Conservation (phyloP, 2,329 filamentous ascomycete species). For the Colletotrichum sublineola region DNA sequence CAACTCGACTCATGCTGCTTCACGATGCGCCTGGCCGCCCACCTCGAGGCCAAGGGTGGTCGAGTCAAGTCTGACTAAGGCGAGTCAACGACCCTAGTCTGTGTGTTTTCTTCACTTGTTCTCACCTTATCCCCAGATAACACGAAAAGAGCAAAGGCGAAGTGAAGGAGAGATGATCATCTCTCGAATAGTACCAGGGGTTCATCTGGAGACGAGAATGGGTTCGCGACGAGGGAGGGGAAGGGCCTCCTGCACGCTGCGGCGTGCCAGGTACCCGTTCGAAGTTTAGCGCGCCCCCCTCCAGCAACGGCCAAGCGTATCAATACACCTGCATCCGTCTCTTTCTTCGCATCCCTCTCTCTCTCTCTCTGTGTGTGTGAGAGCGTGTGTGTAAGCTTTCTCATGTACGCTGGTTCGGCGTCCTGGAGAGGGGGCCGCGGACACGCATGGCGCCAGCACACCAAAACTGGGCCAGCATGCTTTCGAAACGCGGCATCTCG, state of each 20-base stretch:
- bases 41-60: not conserved
- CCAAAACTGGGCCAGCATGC: slow-evolving; percentile 25
- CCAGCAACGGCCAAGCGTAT: slow-evolving; percentile 7
- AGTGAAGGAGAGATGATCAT: not conserved
- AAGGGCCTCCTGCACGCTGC: not conserved
- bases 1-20: slow-evolving; percentile 25
- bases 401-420: not conserved
- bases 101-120: not conserved
- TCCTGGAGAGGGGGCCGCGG: not conserved
- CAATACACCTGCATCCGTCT: not conserved
- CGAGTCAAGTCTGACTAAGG: not conserved
- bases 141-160: not conserved
- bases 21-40: slow-evolving; percentile 19
- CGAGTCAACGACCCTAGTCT: not conserved
- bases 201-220: slow-evolving; percentile 27
- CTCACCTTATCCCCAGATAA: not conserved
- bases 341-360: not conserved
- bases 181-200: not conserved
- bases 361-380: not conserved
- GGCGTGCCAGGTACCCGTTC: slow-evolving; percentile 20
- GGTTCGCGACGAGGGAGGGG: slow-evolving; percentile 18
- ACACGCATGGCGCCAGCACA: slow-evolving; percentile 13
- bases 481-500: slow-evolving; percentile 22
- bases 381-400: no score
- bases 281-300: slow-evolving; percentile 22